These are phyloP conservation scores for Agrocybe pediades DNA, from an alignment of 768 basidiomycete genomes.

Conservation along the genomic window DNA sequence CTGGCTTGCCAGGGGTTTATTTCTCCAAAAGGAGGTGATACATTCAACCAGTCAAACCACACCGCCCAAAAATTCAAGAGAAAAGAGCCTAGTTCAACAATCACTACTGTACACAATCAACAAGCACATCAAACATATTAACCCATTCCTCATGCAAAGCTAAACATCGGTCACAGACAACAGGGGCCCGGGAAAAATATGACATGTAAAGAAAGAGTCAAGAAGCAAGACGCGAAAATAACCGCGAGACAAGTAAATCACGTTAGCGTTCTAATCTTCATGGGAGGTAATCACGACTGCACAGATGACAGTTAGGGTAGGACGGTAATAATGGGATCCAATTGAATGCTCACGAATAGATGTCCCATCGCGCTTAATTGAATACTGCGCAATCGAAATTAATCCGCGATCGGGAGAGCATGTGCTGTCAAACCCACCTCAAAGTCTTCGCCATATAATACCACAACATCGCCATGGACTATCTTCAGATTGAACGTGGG, in stretches of 20 bases:
- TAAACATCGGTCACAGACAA: background rate
- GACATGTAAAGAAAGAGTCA: constrained; percentile 4
- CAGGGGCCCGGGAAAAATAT: background rate
- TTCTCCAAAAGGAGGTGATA: constrained; percentile 23
- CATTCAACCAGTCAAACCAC: constrained; percentile 16
- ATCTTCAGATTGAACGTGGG: constrained; percentile 31
- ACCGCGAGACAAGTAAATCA: constrained; percentile 1
- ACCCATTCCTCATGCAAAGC: background rate
- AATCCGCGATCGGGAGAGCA: constrained; percentile 5
- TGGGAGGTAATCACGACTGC: constrained; percentile 18
- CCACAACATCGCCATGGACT: constrained; percentile 45
- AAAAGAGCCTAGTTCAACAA: background rate
- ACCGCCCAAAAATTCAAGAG: constrained; percentile 3
- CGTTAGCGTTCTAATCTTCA: constrained; percentile 7
- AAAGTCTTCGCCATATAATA: constrained; percentile 38
- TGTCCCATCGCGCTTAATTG: constrained; percentile 44
- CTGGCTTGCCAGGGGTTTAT: constrained; percentile 13
- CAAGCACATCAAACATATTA: background rate
- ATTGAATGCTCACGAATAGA: constrained; percentile 39
- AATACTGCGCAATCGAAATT: constrained; percentile 32
- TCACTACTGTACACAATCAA: background rate
- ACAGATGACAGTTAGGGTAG: constrained; percentile 5
- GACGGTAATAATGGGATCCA: constrained; percentile 8
- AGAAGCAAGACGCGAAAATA: constrained; percentile 6
- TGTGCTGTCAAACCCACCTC: constrained; percentile 28